phyloP scores from a whole-genome alignment of 2,329 filamentous ascomycete genomes.

The Mariannaea sp. region DNA sequence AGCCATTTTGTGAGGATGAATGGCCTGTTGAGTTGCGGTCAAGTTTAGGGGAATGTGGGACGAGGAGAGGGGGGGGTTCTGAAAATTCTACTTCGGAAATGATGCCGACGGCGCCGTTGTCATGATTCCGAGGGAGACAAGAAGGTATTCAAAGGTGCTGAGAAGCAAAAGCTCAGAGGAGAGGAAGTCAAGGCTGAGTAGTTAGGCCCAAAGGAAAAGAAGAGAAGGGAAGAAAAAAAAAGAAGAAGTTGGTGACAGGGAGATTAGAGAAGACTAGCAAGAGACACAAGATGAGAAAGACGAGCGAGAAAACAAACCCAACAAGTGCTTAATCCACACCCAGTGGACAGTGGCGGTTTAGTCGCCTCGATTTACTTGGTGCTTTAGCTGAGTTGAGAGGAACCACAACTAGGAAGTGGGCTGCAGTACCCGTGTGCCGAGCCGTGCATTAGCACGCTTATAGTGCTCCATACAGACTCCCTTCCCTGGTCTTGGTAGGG shows the following conservation, averaged over 20 bases:
- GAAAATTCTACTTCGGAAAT: slow-evolving; percentile 7
- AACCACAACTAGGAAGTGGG: neutral
- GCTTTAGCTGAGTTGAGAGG: slow-evolving; percentile 4
- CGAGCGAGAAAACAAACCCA: neutral
- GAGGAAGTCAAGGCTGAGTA: neutral
- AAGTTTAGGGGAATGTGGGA: slow-evolving; percentile 7
- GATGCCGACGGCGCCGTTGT: neutral
- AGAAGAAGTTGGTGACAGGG: neutral
- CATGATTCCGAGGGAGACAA: slow-evolving; percentile 4
- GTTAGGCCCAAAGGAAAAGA: neutral
- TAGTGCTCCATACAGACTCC: too few relatives aligned
- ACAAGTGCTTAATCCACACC: slow-evolving; percentile 19
- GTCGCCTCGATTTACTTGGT: too few relatives aligned
- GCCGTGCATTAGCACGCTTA: slow-evolving; percentile 8
- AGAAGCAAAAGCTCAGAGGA: neutral
- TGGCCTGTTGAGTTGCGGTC: slow-evolving; percentile 14
- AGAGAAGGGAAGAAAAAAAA: neutral
- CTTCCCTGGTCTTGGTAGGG: too few relatives aligned
- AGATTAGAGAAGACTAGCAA: too few relatives aligned
- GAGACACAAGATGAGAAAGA: slow-evolving; percentile 2
- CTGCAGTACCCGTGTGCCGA: neutral
- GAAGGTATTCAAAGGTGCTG: neutral
- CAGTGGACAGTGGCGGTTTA: slow-evolving; percentile 19
- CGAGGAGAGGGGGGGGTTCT: neutral
- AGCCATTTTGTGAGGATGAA: slow-evolving; percentile 32